Evolutionary conservation across 2,329 filamentous ascomycete species (phyloP).

Genomic region (Exophiala lecanii-corni): DNA sequence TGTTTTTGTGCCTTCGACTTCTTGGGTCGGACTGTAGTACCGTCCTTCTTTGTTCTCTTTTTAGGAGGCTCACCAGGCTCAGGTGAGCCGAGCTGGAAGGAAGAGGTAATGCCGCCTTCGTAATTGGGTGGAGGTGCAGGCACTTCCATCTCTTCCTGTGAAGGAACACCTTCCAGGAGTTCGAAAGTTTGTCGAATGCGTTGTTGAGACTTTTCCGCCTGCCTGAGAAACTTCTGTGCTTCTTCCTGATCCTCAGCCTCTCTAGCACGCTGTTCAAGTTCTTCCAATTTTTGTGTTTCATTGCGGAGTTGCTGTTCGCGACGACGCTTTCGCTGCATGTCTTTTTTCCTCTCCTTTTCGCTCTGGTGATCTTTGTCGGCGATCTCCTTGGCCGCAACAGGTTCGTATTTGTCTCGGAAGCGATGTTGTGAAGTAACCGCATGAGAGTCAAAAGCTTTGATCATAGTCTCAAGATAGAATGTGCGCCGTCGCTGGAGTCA

Average conservation of each 20-base stretch:
- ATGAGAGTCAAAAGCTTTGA: slow-evolving; percentile 61
- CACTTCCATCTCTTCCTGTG: slow-evolving; percentile 67
- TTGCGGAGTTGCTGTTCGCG: slow-evolving; percentile 92
- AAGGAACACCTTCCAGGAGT: slow-evolving; percentile 70
- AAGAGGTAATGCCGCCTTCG: slow-evolving; percentile 79
- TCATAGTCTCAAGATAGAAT: slow-evolving; percentile 52
- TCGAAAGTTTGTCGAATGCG: slow-evolving; percentile 88
- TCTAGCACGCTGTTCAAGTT: slow-evolving; percentile 71
- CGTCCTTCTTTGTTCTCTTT: slow-evolving; percentile 51
- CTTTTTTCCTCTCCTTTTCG: slow-evolving; percentile 98
- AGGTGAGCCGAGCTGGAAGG: slow-evolving; percentile 66
- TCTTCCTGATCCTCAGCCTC: slow-evolving; percentile 78
- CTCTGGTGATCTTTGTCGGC: slow-evolving; percentile 84
- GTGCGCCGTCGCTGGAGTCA: slow-evolving; percentile 56
- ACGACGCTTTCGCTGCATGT: slow-evolving; percentile 96
- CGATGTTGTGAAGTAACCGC: slow-evolving; percentile 67
- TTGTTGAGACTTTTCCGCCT: slow-evolving; percentile 85
- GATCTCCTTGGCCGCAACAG: slow-evolving; percentile 77
- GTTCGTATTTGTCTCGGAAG: slow-evolving; percentile 72
- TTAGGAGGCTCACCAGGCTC: slow-evolving; percentile 45
- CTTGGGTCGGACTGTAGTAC: slow-evolving; percentile 61
- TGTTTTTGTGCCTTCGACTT: slow-evolving; percentile 77
- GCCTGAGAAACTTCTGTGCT: slow-evolving; percentile 71
- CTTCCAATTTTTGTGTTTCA: slow-evolving; percentile 76
- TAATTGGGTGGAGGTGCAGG: slow-evolving; percentile 72